A percentile compares a stretch with the other conserved stretches of the same genome.
Conservation (phyloP, 2,329 filamentous ascomycete species). For the Sporothrix sp. region DNA sequence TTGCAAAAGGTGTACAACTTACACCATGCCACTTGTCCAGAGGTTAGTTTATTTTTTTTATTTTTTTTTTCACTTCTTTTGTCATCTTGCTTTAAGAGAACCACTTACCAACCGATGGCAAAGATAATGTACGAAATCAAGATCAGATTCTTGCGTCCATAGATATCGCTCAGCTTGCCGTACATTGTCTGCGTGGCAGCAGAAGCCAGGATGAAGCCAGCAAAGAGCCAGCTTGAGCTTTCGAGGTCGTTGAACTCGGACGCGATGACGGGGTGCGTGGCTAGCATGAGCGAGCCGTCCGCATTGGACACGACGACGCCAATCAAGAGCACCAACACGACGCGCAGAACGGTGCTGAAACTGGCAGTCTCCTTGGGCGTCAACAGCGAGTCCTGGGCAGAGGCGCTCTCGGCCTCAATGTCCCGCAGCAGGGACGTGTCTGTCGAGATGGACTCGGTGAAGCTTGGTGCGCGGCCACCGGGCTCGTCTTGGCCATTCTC, state of each 20-base stretch:
- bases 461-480: background rate
- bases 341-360: background rate
- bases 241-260: slow-evolving; percentile 50
- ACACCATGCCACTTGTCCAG: slow-evolving; percentile 26
- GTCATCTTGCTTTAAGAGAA: background rate
- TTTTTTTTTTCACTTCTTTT: background rate
- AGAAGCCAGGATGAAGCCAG: slow-evolving; percentile 40
- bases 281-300: slow-evolving; percentile 55
- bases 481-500: background rate
- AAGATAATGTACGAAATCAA: slow-evolving; percentile 42
- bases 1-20: slow-evolving; percentile 10
- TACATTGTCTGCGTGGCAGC: slow-evolving; percentile 45
- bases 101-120: slow-evolving; percentile 36
- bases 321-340: slow-evolving; percentile 15
- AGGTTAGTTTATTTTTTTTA: background rate
- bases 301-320: slow-evolving; percentile 57
- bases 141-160: slow-evolving; percentile 43
- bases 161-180: slow-evolving; percentile 48
- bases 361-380: background rate
- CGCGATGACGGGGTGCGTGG: slow-evolving; percentile 52
- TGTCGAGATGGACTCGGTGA: slow-evolving; percentile 9
- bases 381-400: background rate
- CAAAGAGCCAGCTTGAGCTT: slow-evolving; percentile 49
- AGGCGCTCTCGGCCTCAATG: slow-evolving; percentile 10
- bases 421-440: slow-evolving; percentile 14